A percentile compares a stretch with the other conserved stretches of the same genome.
Evolutionary conservation across 2,329 filamentous ascomycete genomes (phyloP).

Genomic region (Paracoccidioides brasiliensis): DNA sequence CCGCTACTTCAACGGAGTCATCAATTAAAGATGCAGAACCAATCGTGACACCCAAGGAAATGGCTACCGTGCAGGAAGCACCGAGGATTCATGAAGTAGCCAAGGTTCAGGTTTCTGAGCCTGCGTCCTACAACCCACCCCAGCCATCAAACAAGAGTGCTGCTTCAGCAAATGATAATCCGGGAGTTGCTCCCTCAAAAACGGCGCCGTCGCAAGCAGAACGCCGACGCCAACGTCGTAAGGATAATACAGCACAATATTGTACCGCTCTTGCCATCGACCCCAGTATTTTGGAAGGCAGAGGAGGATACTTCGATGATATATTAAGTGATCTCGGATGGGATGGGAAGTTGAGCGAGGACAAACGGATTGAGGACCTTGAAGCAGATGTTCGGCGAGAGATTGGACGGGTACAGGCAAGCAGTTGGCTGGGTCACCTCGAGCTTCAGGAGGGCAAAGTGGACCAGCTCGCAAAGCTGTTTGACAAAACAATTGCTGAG

Average conservation of each 20-base stretch:
- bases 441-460: conserved; percentile 84
- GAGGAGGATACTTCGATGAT: conserved; percentile 66
- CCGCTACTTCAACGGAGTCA: conserved; percentile 17
- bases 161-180: conserved; percentile 15
- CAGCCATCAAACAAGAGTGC: conserved; percentile 14
- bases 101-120: conserved; percentile 28
- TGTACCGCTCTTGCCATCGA: conserved; percentile 67
- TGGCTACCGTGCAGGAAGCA: no score
- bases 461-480: conserved; percentile 68
- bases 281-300: conserved; percentile 58
- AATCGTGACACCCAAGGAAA: conserved; percentile 9
- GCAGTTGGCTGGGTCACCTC: conserved; percentile 73
- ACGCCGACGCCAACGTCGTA: conserved; percentile 47
- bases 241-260: conserved; percentile 66
- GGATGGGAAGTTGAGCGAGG: conserved; percentile 63
- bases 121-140: conserved; percentile 15
- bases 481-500: conserved; percentile 83
- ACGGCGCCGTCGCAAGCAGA: conserved; percentile 37
- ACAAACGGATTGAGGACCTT: conserved; percentile 64
- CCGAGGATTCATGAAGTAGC: conserved; percentile 14
- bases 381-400: conserved; percentile 76
- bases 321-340: conserved; percentile 81
- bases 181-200: conserved; percentile 21
- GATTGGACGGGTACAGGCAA: conserved; percentile 79
- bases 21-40: conserved; percentile 19